A percentile compares a stretch with the other conserved stretches of the same genome.
phyloP scores from a whole-genome alignment of 2,329 filamentous ascomycete species.

The Fusarium continuum region DNA sequence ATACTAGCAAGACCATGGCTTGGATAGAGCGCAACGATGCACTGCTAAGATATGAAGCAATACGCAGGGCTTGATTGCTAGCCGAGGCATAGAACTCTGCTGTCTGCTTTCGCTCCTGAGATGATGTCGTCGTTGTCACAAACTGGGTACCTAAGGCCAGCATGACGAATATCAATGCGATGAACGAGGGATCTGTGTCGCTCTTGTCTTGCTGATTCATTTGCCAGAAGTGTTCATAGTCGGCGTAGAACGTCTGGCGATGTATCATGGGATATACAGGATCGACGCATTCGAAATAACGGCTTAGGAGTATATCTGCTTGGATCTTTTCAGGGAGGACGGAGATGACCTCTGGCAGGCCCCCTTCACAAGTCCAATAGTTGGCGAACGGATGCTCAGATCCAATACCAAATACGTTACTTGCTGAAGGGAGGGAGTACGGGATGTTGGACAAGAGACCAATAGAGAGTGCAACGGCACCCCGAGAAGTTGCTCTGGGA shows the following conservation, averaged over 20 bases:
- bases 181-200: conserved; percentile 70
- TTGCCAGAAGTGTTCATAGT: conserved; percentile 82
- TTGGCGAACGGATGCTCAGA: conserved; percentile 83
- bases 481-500: conserved; percentile 56
- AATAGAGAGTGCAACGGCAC: conserved; percentile 64
- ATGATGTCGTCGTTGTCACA: conserved; percentile 63
- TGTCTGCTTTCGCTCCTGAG: conserved; percentile 74
- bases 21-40: conserved; percentile 78
- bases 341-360: conserved; percentile 76
- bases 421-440: conserved; percentile 74
- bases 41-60: conserved; percentile 80
- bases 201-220: conserved; percentile 66
- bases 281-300: conserved; percentile 77
- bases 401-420: conserved; percentile 83
- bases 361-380: conserved; percentile 84
- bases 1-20: conserved; percentile 81
- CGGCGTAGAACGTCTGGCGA: conserved; percentile 76
- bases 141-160: conserved; percentile 83
- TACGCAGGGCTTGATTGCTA: conserved; percentile 77
- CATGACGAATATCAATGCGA: conserved; percentile 80
- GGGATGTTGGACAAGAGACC: conserved; percentile 77
- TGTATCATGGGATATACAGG: conserved; percentile 85
- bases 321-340: conserved; percentile 80
- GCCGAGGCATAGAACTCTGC: conserved; percentile 85
- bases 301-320: conserved; percentile 72